phyloP scores from a whole-genome alignment of 257 asterid genomes.

The Scutellaria galericulata region DNA sequence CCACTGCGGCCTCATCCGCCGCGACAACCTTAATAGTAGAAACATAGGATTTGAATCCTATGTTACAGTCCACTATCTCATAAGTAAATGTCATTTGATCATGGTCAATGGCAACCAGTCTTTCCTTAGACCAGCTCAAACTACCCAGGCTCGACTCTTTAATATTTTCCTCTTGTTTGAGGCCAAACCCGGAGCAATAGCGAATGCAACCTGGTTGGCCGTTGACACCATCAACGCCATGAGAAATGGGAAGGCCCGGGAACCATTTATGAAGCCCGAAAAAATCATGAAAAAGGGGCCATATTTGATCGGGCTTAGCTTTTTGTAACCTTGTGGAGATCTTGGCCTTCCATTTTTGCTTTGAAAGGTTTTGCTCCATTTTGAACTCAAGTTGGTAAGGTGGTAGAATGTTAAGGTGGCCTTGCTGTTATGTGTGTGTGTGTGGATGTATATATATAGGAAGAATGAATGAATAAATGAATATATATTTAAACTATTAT shows the following conservation, averaged over 20 bases:
- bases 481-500: too few relatives aligned
- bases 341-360: constrained; percentile 60
- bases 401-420: not conserved
- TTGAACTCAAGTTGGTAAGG: not conserved
- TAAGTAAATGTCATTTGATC: constrained; percentile 48
- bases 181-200: constrained; percentile 60
- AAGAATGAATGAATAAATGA: too few relatives aligned
- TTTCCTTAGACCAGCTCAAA: constrained; percentile 63
- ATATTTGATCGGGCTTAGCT: constrained; percentile 60
- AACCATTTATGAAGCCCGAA: constrained; percentile 77
- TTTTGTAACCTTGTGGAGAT: constrained; percentile 49
- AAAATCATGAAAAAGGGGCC: constrained; percentile 64
- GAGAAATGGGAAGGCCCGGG: constrained; percentile 60
- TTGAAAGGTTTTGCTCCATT: constrained; percentile 37
- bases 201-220: constrained; percentile 76
- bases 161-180: constrained; percentile 29
- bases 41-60: constrained; percentile 63
- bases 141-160: not conserved
- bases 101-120: constrained; percentile 42
- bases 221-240: constrained; percentile 65
- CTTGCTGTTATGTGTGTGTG: too few relatives aligned
- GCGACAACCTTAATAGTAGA: constrained; percentile 54
- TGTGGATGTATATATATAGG: too few relatives aligned
- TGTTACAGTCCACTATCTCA: constrained; percentile 67
- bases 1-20: constrained; percentile 38